Conservation (phyloP, 495 filamentous ascomycete genomes). For the Halenospora varia region DNA sequence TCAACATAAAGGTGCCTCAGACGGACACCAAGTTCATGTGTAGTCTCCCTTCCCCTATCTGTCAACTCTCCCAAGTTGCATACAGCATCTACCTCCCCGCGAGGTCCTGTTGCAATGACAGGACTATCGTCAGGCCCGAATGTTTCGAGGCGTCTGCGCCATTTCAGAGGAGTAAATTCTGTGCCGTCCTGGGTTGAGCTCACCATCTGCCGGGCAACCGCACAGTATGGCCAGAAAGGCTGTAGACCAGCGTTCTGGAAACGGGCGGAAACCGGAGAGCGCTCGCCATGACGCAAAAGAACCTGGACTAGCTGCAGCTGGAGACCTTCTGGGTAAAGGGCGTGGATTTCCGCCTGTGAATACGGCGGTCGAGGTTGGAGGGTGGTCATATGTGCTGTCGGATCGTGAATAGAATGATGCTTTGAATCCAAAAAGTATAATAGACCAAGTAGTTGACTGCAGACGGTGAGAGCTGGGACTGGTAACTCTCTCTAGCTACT, state of each 20-base stretch:
- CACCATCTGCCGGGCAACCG: conserved; percentile 64
- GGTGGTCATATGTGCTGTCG: conserved; percentile 63
- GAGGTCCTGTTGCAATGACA: conserved; percentile 59
- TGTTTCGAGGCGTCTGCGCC: conserved; percentile 74
- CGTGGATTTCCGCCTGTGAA: conserved; percentile 70
- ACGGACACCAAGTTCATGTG: conserved; percentile 72
- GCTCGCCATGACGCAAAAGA: conserved; percentile 87
- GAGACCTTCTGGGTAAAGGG: conserved; percentile 75
- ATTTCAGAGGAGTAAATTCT: conserved; percentile 66
- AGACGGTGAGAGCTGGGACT: too few relatives aligned
- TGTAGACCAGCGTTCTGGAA: conserved; percentile 86
- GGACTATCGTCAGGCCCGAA: conserved; percentile 71
- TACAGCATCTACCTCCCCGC: conserved; percentile 67
- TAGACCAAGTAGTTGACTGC: too few relatives aligned
- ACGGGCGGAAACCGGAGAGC: conserved; percentile 77
- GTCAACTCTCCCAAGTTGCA: conserved; percentile 88
- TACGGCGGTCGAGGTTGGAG: conserved; percentile 73
- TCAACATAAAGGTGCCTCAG: conserved; percentile 83
- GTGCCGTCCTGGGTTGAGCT: conserved; percentile 57
- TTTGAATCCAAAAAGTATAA: too few relatives aligned
- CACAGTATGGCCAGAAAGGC: conserved; percentile 92
- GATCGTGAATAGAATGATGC: too few relatives aligned
- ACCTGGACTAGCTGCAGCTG: conserved; percentile 88
- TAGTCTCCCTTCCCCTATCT: conserved; percentile 80
- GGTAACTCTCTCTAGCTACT: too few relatives aligned